phyloP scores from a whole-genome alignment of 257 asterid genomes.

The Marsdenia floribunda region DNA sequence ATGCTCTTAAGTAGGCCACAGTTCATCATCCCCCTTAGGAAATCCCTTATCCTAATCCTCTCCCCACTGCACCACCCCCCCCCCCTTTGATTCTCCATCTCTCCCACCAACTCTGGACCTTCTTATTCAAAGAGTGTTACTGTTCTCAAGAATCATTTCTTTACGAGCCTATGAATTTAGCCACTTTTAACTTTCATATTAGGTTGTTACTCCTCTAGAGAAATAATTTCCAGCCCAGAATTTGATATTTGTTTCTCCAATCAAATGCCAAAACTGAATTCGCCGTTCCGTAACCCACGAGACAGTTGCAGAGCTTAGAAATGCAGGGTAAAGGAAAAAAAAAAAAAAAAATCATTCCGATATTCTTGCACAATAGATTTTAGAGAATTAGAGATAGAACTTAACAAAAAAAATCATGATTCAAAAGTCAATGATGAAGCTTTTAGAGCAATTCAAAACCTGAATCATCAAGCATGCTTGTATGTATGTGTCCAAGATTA shows the following conservation, averaged over 20 bases:
- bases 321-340: no score
- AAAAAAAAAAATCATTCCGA: not conserved
- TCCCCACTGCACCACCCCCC: no score
- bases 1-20: slow-evolving; percentile 2
- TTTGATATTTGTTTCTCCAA: not conserved
- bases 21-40: not conserved
- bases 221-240: not conserved
- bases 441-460: not conserved
- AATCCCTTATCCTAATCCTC: not conserved
- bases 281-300: not conserved
- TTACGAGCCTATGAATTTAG: not conserved
- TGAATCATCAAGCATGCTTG: not conserved
- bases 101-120: not conserved
- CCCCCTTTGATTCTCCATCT: no score
- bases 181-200: not conserved
- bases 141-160: not conserved
- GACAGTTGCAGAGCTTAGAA: not conserved
- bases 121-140: not conserved
- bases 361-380: not conserved
- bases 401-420: not conserved
- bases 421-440: not conserved
- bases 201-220: not conserved
- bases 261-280: not conserved
- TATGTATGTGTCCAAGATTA: not conserved
- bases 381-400: not conserved